Conservation (phyloP, 2,329 filamentous ascomycete genomes). For the Sodiomyces alkalinus region DNA sequence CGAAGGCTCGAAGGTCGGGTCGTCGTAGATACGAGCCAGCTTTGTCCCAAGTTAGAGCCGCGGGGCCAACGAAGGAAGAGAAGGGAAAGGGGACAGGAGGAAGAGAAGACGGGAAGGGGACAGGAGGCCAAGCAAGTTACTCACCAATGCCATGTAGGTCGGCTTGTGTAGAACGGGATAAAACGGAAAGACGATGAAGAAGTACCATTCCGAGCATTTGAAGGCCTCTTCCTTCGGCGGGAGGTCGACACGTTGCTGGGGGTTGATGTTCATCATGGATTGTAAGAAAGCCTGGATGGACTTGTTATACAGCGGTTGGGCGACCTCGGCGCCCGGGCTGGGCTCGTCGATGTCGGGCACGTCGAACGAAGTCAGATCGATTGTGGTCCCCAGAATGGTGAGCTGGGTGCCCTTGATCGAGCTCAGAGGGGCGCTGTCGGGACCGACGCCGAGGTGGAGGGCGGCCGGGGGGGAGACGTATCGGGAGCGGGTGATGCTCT, state of each 20-base stretch:
- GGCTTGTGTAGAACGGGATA: slow-evolving; percentile 65
- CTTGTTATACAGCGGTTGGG: slow-evolving; percentile 46
- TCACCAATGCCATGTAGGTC: slow-evolving; percentile 52
- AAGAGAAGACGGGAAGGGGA: too few relatives aligned
- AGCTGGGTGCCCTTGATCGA: slow-evolving; percentile 62
- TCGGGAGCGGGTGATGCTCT: slow-evolving; percentile 14
- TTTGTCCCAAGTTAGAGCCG: neutral
- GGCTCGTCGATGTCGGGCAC: slow-evolving; percentile 51
- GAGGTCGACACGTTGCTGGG: slow-evolving; percentile 39
- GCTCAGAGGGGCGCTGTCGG: slow-evolving; percentile 49
- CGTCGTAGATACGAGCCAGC: slow-evolving; percentile 53
- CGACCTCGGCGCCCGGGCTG: slow-evolving; percentile 22
- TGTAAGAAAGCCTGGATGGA: slow-evolving; percentile 57
- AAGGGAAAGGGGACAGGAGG: too few relatives aligned
- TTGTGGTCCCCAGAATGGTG: slow-evolving; percentile 65
- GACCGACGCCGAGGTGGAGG: slow-evolving; percentile 50
- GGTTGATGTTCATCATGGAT: slow-evolving; percentile 46
- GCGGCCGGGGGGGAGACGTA: slow-evolving; percentile 34
- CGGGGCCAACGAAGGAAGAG: neutral
- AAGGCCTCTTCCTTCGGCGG: slow-evolving; percentile 51
- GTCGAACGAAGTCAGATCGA: slow-evolving; percentile 62
- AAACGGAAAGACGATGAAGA: slow-evolving; percentile 56
- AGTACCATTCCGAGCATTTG: slow-evolving; percentile 61
- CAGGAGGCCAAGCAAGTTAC: too few relatives aligned
- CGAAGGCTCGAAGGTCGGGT: slow-evolving; percentile 45